phyloP scores from a whole-genome alignment of 129 eudicot species.

The Deinandra increscens region DNA sequence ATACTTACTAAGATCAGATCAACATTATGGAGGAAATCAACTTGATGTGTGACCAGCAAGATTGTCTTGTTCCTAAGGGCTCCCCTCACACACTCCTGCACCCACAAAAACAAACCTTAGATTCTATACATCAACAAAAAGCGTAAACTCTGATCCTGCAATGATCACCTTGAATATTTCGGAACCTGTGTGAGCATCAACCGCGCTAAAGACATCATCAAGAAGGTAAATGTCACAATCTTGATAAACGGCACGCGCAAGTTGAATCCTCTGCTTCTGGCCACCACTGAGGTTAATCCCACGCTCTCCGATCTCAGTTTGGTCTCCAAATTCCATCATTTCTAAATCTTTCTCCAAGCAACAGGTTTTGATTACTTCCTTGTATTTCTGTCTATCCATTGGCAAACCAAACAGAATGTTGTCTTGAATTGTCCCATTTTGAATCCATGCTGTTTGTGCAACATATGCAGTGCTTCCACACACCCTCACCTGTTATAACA shows the following conservation, averaged over 20 bases:
- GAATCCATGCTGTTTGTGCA: constrained; percentile 91
- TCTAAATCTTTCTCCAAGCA: constrained; percentile 89
- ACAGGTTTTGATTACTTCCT: constrained; percentile 57
- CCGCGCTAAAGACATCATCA: constrained; percentile 87
- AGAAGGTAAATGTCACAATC: constrained; percentile 85
- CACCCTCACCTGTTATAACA: constrained; percentile 50
- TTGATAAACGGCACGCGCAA: constrained; percentile 94
- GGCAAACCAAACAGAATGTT: constrained; percentile 75
- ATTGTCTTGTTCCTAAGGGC: constrained; percentile 65
- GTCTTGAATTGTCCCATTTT: constrained; percentile 67
- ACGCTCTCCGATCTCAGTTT: constrained; percentile 88
- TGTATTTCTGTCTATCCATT: constrained; percentile 54
- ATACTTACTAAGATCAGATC: constrained; percentile 70
- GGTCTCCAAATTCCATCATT: constrained; percentile 82
- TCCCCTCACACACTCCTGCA: constrained; percentile 71
- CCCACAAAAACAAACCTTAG: neutral
- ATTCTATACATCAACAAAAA: neutral
- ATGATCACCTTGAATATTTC: constrained; percentile 61
- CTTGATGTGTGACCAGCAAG: constrained; percentile 88
- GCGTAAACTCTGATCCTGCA: neutral
- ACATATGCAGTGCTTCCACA: constrained; percentile 86
- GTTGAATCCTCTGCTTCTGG: constrained; percentile 91
- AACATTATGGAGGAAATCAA: constrained; percentile 92
- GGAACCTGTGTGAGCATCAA: constrained; percentile 94
- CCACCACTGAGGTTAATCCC: constrained; percentile 91